These are phyloP conservation scores for Paratinospora sagittata DNA, from an alignment of 164 flowering plant species.

Conservation along the genomic window DNA sequence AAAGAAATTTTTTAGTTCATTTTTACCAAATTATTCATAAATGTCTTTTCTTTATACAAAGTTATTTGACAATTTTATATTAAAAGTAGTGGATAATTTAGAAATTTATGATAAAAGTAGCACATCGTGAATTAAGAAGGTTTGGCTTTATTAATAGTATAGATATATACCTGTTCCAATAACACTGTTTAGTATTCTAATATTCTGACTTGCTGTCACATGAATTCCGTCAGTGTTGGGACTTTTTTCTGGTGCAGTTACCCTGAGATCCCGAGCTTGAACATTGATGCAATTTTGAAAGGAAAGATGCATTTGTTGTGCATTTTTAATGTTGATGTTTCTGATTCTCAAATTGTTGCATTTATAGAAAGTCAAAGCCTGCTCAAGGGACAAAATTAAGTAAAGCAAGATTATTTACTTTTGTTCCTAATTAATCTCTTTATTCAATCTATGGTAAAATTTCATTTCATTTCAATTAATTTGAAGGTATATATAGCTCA, in stretches of 20 bases:
- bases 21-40: no score
- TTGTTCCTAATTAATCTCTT: background rate
- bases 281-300: constrained; percentile 48
- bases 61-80: no score
- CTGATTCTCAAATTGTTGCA: constrained; percentile 51
- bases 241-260: constrained; percentile 52
- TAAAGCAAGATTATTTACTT: background rate
- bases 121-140: background rate
- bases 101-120: no score
- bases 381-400: constrained; percentile 4
- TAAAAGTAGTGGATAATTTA: no score
- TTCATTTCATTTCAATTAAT: background rate
- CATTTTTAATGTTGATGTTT: constrained; percentile 38
- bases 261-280: constrained; percentile 29
- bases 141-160: background rate
- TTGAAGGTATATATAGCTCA: background rate
- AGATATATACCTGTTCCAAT: constrained; percentile 49
- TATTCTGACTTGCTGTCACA: constrained; percentile 40
- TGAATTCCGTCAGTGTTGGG: constrained; percentile 89
- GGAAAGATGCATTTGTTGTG: constrained; percentile 69
- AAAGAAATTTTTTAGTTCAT: no score
- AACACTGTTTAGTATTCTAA: constrained; percentile 29
- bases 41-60: no score
- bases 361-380: constrained; percentile 61
- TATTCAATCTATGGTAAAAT: background rate